Base-by-base conservation (phyloP, 371 early-diverging fungal species). In the Mortierella sp. region DNA sequence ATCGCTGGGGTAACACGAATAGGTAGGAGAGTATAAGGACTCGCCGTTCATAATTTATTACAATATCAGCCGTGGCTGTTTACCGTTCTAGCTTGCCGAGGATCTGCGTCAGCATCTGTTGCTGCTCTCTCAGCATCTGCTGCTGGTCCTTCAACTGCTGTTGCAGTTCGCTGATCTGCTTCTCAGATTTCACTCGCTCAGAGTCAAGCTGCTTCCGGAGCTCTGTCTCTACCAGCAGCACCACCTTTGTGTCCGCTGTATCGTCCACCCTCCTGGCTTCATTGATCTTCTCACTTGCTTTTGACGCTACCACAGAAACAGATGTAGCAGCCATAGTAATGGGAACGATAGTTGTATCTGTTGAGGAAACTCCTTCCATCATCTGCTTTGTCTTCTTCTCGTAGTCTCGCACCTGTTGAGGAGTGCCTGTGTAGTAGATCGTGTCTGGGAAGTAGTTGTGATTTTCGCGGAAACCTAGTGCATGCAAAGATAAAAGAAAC, bases 401-500 rank as follows among this genome's bases (percentile, higher is more conserved):
- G 37, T 69, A 78, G 2, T 51, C 70, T 6, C 54, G 67, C 48
- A 73, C 51, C 37, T 73, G 64, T 24, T 54, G 34, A 0, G 69
- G 37, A 2, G 55, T 78, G 3, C 69, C 70, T 0, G 73, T 54
- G 46, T 73, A 78, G 50, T 73, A 78, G 50, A 78, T 70, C 26
- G 54, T 53, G 9, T 55, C 53, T 1, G 79, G 79, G 57, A 78
- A 74, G 34, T 46, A 70, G 43, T 78, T 34, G 37, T 69, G 57
- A 0, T n/a, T 46, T 31, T 73, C 73, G 0, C 79, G 73, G 50
- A 78, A 74, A 5, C 73, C 78, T 78, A 72, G n/a, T 16, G 10
- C 26, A 24, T 5, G 8, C 2, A 54, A 24, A 54, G 24, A 16
- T n/a, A 24, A 54, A 54, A 19, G 3, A 54, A 24, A n/a, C 50